Base-by-base conservation (phyloP, 2,329 filamentous ascomycete genomes). In the Colletotrichum sansevieriae region DNA sequence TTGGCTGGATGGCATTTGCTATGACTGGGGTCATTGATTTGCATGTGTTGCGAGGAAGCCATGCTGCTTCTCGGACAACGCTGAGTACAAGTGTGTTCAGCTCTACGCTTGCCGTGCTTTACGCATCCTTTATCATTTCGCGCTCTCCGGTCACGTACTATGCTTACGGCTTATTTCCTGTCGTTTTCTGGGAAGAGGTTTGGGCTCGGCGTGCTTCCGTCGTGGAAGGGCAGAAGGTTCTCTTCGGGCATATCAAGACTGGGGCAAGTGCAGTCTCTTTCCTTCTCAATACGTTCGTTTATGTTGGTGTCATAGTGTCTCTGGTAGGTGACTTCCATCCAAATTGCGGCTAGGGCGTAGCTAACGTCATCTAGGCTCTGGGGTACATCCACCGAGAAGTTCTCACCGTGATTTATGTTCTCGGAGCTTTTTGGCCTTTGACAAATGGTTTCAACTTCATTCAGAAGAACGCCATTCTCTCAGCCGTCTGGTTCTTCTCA, bases 161-260 rank as follows among this genome's bases (percentile, higher is more conserved):
- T 75, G 88, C 89, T 2, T 99, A 99, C 77, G 92, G 91, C 0
- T 88, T 97, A 74, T 99, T 99, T 78, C 96, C 96, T 0, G 90
- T 97, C 2, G 87, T 93, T 65, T 98, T 99, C 82, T 99, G 96
- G 96, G 95, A 98, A 79, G 95, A 98, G 75, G 93, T 98, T 0
- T 95, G 91, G 78, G 92, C 93, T 3, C 89, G 92, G 33, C 87
- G 94, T 64, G 84, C 86, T 52, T 92, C 92, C 47, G 79, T 98
- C 12, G 75, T 81, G 6, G 86, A 90, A 70, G 95, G 94, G 3
- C 84, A 87, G 59, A 86, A 85, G 71, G 84, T 88, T 57, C 82
- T 98, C 9, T 90, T 97, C 72, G 85, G 88, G 1, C 87, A 95
- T 72, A 81, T 95, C 47, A 83, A 86, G 63, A 90, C 91, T 0